A percentile compares a stretch with the other conserved stretches of the same genome.
phyloP scores from a whole-genome alignment of 768 basidiomycete genomes.

The Lactarius vividus region DNA sequence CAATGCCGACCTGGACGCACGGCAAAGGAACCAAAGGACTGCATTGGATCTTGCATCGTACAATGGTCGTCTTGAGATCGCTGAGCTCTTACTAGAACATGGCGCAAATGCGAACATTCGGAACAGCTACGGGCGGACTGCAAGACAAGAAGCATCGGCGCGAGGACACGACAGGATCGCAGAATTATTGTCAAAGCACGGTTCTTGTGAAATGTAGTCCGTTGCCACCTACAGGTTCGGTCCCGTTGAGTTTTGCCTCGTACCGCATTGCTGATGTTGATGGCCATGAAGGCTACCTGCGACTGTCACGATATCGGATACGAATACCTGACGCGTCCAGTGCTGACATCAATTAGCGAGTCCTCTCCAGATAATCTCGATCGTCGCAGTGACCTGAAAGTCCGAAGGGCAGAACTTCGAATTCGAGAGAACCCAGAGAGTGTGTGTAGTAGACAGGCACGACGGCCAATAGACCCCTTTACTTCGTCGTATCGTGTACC shows the following conservation, averaged over 20 bases:
- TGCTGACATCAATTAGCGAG: background rate
- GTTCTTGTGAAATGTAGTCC: too few relatives aligned
- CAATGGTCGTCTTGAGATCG: background rate
- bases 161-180: background rate
- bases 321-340: background rate
- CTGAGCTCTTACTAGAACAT: background rate
- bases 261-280: too few relatives aligned
- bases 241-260: too few relatives aligned
- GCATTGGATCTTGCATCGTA: conserved; percentile 4
- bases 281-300: too few relatives aligned
- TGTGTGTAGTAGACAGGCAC: background rate
- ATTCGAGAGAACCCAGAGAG: background rate
- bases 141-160: background rate
- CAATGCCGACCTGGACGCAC: background rate
- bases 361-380: background rate
- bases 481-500: too few relatives aligned
- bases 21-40: background rate
- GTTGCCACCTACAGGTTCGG: too few relatives aligned
- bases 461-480: background rate
- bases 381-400: background rate
- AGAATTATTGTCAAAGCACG: background rate
- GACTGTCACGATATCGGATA: too few relatives aligned
- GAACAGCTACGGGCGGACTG: background rate
- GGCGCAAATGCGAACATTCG: background rate
- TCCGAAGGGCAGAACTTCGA: background rate